These are phyloP conservation scores for Pythium dissotocum DNA, from an alignment of 352 stramenopile genomes.

Conservation along the genomic window DNA sequence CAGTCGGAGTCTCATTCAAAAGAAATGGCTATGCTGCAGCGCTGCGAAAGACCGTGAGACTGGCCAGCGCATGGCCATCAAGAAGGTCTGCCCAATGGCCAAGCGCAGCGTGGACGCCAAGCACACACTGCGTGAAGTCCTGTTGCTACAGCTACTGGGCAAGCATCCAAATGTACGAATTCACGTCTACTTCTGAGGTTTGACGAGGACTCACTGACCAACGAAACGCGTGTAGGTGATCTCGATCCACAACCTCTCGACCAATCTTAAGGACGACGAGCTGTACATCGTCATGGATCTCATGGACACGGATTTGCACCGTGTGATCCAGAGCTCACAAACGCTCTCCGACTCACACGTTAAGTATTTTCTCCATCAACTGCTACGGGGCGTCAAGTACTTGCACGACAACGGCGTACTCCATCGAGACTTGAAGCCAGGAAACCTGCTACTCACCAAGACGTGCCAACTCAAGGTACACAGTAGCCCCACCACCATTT, in stretches of 20 bases:
- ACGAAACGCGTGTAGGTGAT: conserved; percentile 59
- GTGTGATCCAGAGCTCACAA: conserved; percentile 84
- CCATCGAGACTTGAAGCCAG: conserved; percentile 83
- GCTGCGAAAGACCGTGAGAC: conserved; percentile 77
- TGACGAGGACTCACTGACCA: not conserved
- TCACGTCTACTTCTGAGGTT: not conserved
- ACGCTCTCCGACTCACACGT: conserved; percentile 68
- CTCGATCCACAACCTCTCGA: conserved; percentile 74
- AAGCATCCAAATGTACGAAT: conserved; percentile 75
- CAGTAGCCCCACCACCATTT: too few species aligned
- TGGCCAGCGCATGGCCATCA: conserved; percentile 86
- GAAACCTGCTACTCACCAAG: conserved; percentile 79
- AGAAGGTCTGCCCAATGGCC: conserved; percentile 90
- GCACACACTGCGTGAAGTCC: conserved; percentile 87
- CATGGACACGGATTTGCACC: conserved; percentile 93
- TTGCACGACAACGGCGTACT: conserved; percentile 77
- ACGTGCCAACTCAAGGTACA: conserved; percentile 68
- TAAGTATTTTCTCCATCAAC: conserved; percentile 93
- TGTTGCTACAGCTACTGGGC: conserved; percentile 86
- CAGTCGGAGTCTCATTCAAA: not conserved
- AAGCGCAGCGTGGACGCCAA: conserved; percentile 82
- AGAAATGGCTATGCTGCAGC: conserved; percentile 26
- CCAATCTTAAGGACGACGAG: conserved; percentile 90
- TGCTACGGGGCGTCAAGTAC: conserved; percentile 85
- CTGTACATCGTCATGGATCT: conserved; percentile 96